Conservation (phyloP, 1,284 basidiomycete genomes). For the Cryptococcus amylolentus region DNA sequence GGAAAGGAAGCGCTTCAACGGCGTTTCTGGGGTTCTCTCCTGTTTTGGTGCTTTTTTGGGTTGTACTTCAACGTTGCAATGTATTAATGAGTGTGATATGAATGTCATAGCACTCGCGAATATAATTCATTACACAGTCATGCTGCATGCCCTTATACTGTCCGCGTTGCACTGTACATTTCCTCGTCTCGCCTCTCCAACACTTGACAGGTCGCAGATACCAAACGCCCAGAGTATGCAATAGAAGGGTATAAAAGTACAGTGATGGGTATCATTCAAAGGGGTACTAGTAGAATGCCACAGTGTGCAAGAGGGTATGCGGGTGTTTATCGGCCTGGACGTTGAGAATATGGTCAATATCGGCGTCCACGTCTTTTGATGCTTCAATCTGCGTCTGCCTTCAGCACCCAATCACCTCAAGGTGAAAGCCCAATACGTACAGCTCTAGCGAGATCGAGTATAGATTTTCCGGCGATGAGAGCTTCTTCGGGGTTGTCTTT, state of each 20-base stretch:
- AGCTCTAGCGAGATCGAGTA: conserved; percentile 85
- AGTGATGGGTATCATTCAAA: no score
- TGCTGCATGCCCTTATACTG: not conserved
- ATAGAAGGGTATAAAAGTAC: not conserved
- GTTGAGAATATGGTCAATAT: conserved; percentile 81
- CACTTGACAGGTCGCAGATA: no score
- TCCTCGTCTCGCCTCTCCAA: not conserved
- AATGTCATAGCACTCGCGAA: not conserved
- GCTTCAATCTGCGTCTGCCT: conserved; percentile 67
- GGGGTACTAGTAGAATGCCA: conserved; percentile 69
- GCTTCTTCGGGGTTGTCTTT: conserved; percentile 99
- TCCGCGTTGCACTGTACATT: not conserved
- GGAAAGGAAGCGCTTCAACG: conserved; percentile 3
- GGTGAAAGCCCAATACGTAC: conserved; percentile 56
- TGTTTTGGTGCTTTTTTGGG: not conserved
- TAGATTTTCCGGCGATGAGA: conserved; percentile 88
- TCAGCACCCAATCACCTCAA: not conserved
- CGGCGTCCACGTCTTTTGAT: conserved; percentile 80
- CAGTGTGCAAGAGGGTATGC: conserved; percentile 85
- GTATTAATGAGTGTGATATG: not conserved
- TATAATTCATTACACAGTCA: no score
- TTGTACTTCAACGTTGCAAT: conserved; percentile 4
- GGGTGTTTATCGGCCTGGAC: conserved; percentile 83
- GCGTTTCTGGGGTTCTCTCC: conserved; percentile 8
- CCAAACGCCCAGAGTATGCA: not conserved